Conservation (phyloP, 1,284 basidiomycete species). For the Sanghuangporus weigelae region DNA sequence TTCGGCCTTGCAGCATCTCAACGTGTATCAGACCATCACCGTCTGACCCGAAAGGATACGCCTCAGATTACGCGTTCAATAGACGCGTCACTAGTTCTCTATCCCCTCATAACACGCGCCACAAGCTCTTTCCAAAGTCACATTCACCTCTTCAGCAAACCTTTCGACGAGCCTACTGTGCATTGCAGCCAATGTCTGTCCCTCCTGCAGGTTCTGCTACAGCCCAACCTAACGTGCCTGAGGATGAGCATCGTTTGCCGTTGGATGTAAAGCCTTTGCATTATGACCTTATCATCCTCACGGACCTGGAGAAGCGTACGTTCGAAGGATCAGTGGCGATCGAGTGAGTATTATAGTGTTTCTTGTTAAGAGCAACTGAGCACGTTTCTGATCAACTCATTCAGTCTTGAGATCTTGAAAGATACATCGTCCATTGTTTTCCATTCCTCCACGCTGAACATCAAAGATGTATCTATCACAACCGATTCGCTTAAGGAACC, state of each 20-base stretch:
- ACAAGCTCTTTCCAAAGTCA: neutral
- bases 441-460: constrained; percentile 66
- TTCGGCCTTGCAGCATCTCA: neutral
- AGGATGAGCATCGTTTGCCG: constrained; percentile 67
- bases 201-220: constrained; percentile 6
- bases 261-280: constrained; percentile 70
- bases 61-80: neutral
- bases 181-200: constrained; percentile 6
- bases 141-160: neutral
- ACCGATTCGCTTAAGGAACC: constrained; percentile 53
- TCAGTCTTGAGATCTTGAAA: constrained; percentile 64
- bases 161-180: constrained; percentile 5
- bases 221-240: constrained; percentile 3
- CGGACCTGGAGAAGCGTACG: constrained; percentile 69
- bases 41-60: neutral
- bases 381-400: constrained; percentile 7
- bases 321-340: constrained; percentile 82
- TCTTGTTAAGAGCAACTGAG: neutral
- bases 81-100: constrained; percentile 1
- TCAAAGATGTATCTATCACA: constrained; percentile 64
- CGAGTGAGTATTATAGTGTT: constrained; percentile 37
- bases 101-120: neutral
- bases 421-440: constrained; percentile 66
- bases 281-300: constrained; percentile 82
- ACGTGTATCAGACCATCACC: neutral